Base-by-base conservation (phyloP, 805 yeast genomes). In the Pichia exigua region DNA sequence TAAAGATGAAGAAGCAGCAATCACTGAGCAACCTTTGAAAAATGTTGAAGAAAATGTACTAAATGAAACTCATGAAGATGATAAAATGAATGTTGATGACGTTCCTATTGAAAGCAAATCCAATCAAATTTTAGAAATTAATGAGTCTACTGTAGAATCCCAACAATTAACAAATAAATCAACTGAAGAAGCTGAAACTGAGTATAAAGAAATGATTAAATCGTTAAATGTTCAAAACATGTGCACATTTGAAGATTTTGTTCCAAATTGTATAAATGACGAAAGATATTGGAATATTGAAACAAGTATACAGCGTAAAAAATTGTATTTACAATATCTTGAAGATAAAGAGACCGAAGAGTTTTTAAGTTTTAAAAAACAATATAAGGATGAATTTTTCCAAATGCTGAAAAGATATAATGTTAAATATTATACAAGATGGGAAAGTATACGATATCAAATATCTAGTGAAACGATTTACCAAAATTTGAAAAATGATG, bases 221-320 rank as follows among this genome's bases (percentile, higher is more conserved):
- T 79, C 75, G 1, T 66, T 75, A 40, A 67, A 73, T 9, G 87
- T 89, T 3, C 90, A 84, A 63, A 75, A 85, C 0, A 76, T 85
- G 0, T 86, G 92, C 91, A 76, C 94, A 0, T 88, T 88, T 65
- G 79, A 76, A 46, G 72, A 72, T 52, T 84, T 86, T 1, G 80
- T 89, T 67, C 75, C 78, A 22, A 66, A 68, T 18, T 77, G 85
- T 52, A 74, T 85, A 18, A 63, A 61, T 3, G 82, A 84, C 56
- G 78, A 83, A 2, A 70, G 82, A 17, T 90, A 87, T 60, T 86
- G 92, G 91, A 65, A 73, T 7, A 66, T 87, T 2, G 67, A 72
- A 6, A 87, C 85, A 60, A 75, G 95, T 0, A 59, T 83, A 18
- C 69, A 73, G 56, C 76, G 91, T 50, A 79, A 81, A 57, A 69